Evolutionary conservation across 345 rosid genomes (phyloP).

Genomic region (Arabis alpina): DNA sequence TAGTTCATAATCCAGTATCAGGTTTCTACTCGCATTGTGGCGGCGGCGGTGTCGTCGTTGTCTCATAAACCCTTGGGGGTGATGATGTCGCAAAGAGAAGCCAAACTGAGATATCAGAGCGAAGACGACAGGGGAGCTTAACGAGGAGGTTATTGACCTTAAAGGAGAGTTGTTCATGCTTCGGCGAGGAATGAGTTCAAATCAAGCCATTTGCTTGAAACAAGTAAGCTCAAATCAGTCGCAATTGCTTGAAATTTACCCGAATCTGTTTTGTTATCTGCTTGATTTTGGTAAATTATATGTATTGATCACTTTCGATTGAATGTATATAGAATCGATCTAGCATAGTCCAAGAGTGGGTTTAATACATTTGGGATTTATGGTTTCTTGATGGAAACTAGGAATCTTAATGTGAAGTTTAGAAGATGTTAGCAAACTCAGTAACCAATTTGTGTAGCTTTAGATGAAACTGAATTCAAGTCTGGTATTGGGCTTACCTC

Average conservation of each 20-base stretch:
- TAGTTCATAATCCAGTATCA: slow-evolving; percentile 48
- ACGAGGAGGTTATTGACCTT: slow-evolving; percentile 81
- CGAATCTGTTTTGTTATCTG: background rate
- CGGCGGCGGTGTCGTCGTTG: slow-evolving; percentile 28
- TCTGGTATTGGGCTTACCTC: background rate
- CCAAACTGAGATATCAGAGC: slow-evolving; percentile 77
- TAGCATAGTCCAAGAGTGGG: background rate
- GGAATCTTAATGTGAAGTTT: slow-evolving; percentile 4
- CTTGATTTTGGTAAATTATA: background rate
- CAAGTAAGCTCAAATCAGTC: slow-evolving; percentile 49
- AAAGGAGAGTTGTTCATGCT: slow-evolving; percentile 98
- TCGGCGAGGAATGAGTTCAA: slow-evolving; percentile 85
- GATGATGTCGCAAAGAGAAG: slow-evolving; percentile 84
- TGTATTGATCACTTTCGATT: background rate
- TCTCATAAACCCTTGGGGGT: slow-evolving; percentile 47
- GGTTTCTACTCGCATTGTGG: slow-evolving; percentile 34
- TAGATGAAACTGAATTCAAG: background rate
- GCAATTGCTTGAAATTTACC: background rate
- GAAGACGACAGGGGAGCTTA: slow-evolving; percentile 71
- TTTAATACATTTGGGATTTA: background rate
- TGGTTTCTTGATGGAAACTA: slow-evolving; percentile 8
- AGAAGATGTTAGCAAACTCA: background rate
- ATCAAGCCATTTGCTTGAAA: slow-evolving; percentile 85
- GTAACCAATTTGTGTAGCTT: slow-evolving; percentile 1
- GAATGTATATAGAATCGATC: background rate